These are phyloP conservation scores for Areca catechu DNA, from an alignment of 176 grass and related monocot genomes.

Conservation along the genomic window DNA sequence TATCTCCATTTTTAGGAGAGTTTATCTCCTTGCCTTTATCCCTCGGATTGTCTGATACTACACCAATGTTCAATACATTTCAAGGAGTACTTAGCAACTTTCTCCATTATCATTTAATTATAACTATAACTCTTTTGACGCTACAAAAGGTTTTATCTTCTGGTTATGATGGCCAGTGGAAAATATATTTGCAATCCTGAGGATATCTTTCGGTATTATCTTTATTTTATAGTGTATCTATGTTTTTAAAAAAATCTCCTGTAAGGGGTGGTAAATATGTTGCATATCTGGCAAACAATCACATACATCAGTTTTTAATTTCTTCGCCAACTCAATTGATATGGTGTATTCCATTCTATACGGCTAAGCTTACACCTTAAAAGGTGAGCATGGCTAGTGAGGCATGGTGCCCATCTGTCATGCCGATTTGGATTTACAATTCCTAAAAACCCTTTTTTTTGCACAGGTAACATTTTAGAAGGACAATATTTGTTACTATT, in stretches of 20 bases:
- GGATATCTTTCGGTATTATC: constrained; percentile 20
- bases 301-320: constrained; percentile 50
- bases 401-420: constrained; percentile 89
- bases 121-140: too few species aligned
- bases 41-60: too few species aligned
- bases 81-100: too few species aligned
- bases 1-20: too few species aligned
- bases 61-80: too few species aligned
- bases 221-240: constrained; percentile 24
- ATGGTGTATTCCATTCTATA: constrained; percentile 28
- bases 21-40: too few species aligned
- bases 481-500: too few species aligned
- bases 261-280: constrained; percentile 65
- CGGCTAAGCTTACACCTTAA: constrained; percentile 50
- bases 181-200: constrained; percentile 20
- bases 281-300: constrained; percentile 25
- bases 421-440: constrained; percentile 50
- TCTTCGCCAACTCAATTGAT: constrained; percentile 34
- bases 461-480: too few species aligned
- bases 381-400: constrained; percentile 99
- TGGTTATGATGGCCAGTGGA: not conserved
- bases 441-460: too few species aligned
- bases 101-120: too few species aligned
- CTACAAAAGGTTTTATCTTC: not conserved
- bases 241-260: constrained; percentile 46